Base-by-base conservation (phyloP, 129 eudicot species). In the Artemisia argyi region DNA sequence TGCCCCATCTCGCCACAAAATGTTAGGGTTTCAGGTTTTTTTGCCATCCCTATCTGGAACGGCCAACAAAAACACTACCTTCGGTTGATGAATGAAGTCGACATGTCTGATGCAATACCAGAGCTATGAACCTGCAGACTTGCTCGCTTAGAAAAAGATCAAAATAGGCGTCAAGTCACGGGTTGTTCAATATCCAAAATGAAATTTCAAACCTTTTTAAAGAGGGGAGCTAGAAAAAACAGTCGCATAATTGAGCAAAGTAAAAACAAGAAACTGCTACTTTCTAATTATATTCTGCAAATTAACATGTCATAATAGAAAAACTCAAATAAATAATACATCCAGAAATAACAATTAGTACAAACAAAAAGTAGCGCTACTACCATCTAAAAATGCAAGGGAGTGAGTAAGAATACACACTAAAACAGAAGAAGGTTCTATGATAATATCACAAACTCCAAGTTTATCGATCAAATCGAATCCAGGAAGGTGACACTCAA, bases 381-480 rank as follows among this genome's bases (percentile, higher is more conserved):
- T 63, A 53, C 17, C 49, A 66, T 28, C 73, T 66, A 75, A 66
- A 26, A 56, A 56, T 61, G 65, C 79, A 46, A 73, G 46, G 44
- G 70, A 73, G 55, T 11, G 17, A 56, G 44, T 26, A 61, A 69
- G 81, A 69, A 69, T 77, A 70, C 81, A 77, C 76, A 77, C 76
- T 69, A 70, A 68, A 53, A 74, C 78, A 63, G 53, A 62, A 58
- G 50, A 47, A 61, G 52, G 28, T 46, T 16, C 13, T 49, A 26
- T 44, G 16, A 73, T 11, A 54, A 73, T 48, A 66, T 26, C 60
- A 22, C 22, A 35, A 54, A 55, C 12, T 7, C 11, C 15, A 66
- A 55, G 54, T 55, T 61, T 65, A 42, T 56, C 46, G 46, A 39
- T 7, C 46, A 39, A 39, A 39, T 39, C 66, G 50, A 66, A 66